Evolutionary conservation across 257 asterid genomes (phyloP).

Genomic region (Petrea volubilis): DNA sequence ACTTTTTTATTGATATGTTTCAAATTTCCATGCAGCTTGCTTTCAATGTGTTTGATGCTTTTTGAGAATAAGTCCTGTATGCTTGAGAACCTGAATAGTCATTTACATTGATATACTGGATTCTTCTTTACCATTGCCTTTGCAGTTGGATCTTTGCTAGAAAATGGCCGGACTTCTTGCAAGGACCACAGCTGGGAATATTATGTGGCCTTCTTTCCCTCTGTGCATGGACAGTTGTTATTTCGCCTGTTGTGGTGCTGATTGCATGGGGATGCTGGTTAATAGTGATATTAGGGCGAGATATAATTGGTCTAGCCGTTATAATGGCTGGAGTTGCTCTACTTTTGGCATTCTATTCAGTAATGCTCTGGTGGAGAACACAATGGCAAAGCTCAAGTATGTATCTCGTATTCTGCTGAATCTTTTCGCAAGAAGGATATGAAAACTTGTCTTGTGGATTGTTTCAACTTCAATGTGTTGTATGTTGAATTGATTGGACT

Average conservation of each 20-base stretch:
- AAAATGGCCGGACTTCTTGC: constrained; percentile 85
- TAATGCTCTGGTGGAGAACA: constrained; percentile 99
- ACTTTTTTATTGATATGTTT: constrained; percentile 1
- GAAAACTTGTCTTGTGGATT: background rate
- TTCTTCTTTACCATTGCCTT: constrained; percentile 27
- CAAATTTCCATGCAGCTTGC: background rate
- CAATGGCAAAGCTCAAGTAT: constrained; percentile 99
- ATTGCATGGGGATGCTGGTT: constrained; percentile 95
- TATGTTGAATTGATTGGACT: background rate
- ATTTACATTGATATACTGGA: constrained; percentile 1
- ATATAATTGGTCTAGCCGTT: constrained; percentile 92
- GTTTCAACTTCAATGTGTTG: background rate
- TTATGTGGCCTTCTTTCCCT: constrained; percentile 75
- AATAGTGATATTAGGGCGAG: constrained; percentile 87
- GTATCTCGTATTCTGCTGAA: constrained; percentile 32
- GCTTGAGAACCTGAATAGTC: constrained; percentile 1
- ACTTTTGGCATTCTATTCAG: constrained; percentile 87
- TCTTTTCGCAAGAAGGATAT: constrained; percentile 9
- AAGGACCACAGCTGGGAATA: constrained; percentile 89
- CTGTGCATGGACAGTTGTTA: constrained; percentile 78
- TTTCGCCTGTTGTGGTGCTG: constrained; percentile 86
- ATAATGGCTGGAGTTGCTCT: constrained; percentile 98
- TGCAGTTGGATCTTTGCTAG: constrained; percentile 99
- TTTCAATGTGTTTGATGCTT: background rate
- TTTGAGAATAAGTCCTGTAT: background rate